Evolutionary conservation across 2,329 filamentous ascomycete genomes (phyloP), one percentile per base, ranked within the genome.

Genomic region (Aureobasidium mangrovei): DNA sequence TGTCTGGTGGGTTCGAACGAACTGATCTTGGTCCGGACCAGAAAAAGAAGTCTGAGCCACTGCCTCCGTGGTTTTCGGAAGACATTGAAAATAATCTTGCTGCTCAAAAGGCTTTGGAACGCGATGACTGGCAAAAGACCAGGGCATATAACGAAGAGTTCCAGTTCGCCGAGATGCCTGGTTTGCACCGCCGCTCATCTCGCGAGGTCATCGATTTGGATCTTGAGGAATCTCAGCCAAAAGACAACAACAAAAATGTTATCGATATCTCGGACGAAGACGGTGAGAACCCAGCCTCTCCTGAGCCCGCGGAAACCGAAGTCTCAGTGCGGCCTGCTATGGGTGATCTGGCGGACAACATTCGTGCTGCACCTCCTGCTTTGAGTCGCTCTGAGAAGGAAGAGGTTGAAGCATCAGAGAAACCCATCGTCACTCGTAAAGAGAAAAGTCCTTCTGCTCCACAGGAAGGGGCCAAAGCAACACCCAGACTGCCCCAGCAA

Each of bases 51-150:
- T 73, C 78, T 1, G 75, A 73, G n/a, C 84, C 84, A 0, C 65
- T 91, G 6, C 88, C 88, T 1, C 88, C 88, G 0, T 93, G 88
- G 88, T 78, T 93, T 63, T 71, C 73, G 2, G 79, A 82, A 3
- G 68, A 73, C 58, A 70, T 82, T 4, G 76, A 77, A 27, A 64
- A 70, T 2, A 86, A 90, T 56, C 82, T 91, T n/a, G 62, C 62
- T 29, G 65, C 67, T 33, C 70, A 74, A 53, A 67, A 68, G 52
- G 60, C 53, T 3, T 42, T 70, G 9, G 67, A 75, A 51, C 64
- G 66, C 28, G 65, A 70, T 53, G 69, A 72, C 32, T 76, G 85
- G 57, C 77, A 84, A 47, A 77, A 78, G 28, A 69, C 83, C 57
- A 80, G 78, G 61, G 77, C 80, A 55, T 69, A 77, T 70, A 59